Evolutionary conservation across 805 yeast genomes (phyloP), one percentile per base, ranked within the genome.

Genomic region (Hanseniaspora singularis): DNA sequence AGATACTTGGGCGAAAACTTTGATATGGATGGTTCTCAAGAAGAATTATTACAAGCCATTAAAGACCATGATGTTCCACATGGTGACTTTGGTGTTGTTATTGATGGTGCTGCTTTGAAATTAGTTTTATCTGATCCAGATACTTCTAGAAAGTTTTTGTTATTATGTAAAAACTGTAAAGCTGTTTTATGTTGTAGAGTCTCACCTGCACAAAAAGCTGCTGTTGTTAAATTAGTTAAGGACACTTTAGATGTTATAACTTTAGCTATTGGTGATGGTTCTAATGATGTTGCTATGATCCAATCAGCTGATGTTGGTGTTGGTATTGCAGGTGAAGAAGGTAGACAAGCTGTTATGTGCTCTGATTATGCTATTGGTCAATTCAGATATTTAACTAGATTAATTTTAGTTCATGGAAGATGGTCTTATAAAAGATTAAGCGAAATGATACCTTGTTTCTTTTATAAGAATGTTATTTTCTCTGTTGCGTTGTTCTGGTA

Each of bases 291-390:
- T 52, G 88, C 94, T 11, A 83, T 83, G 94, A 83, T 83, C 54
- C 94, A 83, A 62, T 78, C 87, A 24, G 92, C 94, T 1, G 79
- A 83, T 63, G 80, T 83, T 38, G 94, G 94, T 57, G 82, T 83
- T 48, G 94, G 94, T 65, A 83, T 83, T 58, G 88, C 88, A 3
- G 94, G 94, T 64, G 92, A 83, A 66, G 94, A 83, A 67, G 94
- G 94, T 58, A 68, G 92, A 51, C 92, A 82, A 63, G 92, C 92
- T 16, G 92, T 75, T 4, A 83, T 83, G 94, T 79, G 87, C 22
- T 79, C 89, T 1, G 94, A 83, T 65, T 83, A 81, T 63, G 94
- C 89, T 18, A 65, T 83, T 57, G 92, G 89, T 20, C 94, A 83
- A 60, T 83, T 83, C 62, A 72, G 92, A 57, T 83, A 71, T 56